These are phyloP conservation scores for Psilocybe subaeruginosa DNA, from an alignment of 768 basidiomycete species.

Conservation along the genomic window DNA sequence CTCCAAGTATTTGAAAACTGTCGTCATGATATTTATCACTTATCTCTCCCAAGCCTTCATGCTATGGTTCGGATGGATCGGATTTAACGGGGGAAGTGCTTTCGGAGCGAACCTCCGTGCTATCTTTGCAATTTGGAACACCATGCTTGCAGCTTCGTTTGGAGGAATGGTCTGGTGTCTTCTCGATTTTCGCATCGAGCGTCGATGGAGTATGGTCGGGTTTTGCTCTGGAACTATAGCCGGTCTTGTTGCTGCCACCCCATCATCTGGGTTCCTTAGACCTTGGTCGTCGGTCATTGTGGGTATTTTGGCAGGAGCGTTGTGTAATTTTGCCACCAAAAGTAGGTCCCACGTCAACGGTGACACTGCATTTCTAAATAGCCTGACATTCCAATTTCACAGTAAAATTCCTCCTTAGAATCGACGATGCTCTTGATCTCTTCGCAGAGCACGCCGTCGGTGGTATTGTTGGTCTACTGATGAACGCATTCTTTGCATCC, in stretches of 20 bases:
- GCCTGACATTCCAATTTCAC: conserved; percentile 7
- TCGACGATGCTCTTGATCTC: conserved; percentile 92
- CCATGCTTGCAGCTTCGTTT: conserved; percentile 83
- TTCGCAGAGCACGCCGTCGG: conserved; percentile 92
- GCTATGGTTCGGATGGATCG: conserved; percentile 87
- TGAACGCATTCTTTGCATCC: conserved; percentile 79
- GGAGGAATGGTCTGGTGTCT: conserved; percentile 85
- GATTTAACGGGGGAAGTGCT: conserved; percentile 91
- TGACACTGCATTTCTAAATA: not conserved
- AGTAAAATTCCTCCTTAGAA: conserved; percentile 71
- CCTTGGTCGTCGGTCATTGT: conserved; percentile 78
- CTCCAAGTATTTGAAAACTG: not conserved
- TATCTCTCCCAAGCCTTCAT: conserved; percentile 51
- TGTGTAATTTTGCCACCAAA: conserved; percentile 87
- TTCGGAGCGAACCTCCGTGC: conserved; percentile 89
- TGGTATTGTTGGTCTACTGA: conserved; percentile 73
- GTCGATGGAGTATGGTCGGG: conserved; percentile 88
- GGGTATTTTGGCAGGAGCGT: conserved; percentile 70
- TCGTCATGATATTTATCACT: conserved; percentile 1
- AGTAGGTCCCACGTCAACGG: conserved; percentile 40
- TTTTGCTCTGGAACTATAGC: conserved; percentile 94
- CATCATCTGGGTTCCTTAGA: conserved; percentile 81
- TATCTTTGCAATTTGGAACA: conserved; percentile 85
- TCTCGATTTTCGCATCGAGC: conserved; percentile 77
- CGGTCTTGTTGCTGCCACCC: conserved; percentile 87